Evolutionary conservation across 2,329 filamentous ascomycete genomes (phyloP).

Genomic region (Aspergillus ochraceus): DNA sequence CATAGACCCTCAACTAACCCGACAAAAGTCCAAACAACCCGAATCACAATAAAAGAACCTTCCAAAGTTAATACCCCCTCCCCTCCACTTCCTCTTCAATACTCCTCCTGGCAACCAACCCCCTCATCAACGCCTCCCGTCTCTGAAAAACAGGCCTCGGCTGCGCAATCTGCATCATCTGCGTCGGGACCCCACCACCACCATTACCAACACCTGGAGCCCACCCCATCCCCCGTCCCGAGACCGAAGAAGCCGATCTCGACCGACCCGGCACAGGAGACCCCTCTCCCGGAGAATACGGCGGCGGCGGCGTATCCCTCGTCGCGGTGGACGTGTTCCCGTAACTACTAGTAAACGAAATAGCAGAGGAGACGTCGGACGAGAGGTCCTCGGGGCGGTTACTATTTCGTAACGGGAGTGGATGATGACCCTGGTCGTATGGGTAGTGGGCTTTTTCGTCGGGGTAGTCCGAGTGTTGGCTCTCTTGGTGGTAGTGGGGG

Average conservation of each 20-base stretch:
- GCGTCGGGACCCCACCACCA: background rate
- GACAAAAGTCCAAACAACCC: background rate
- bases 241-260: slow-evolving; percentile 33
- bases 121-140: slow-evolving; percentile 5
- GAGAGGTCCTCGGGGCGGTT: slow-evolving; percentile 28
- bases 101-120: slow-evolving; percentile 6
- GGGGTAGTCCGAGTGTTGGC: background rate
- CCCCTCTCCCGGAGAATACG: slow-evolving; percentile 36
- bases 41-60: background rate
- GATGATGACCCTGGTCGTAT: slow-evolving; percentile 15
- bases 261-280: slow-evolving; percentile 29
- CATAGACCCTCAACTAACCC: background rate
- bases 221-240: slow-evolving; percentile 1
- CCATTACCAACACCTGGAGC: background rate
- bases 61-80: background rate
- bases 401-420: background rate
- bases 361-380: slow-evolving; percentile 41
- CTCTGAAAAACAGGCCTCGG: slow-evolving; percentile 27
- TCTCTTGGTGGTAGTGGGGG: background rate
- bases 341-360: slow-evolving; percentile 45
- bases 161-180: slow-evolving; percentile 30
- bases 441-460: slow-evolving; percentile 35
- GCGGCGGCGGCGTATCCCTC: slow-evolving; percentile 43
- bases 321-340: slow-evolving; percentile 47
- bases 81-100: background rate